phyloP scores from a whole-genome alignment of 345 rosid genomes.

The Aquilaria malaccensis region DNA sequence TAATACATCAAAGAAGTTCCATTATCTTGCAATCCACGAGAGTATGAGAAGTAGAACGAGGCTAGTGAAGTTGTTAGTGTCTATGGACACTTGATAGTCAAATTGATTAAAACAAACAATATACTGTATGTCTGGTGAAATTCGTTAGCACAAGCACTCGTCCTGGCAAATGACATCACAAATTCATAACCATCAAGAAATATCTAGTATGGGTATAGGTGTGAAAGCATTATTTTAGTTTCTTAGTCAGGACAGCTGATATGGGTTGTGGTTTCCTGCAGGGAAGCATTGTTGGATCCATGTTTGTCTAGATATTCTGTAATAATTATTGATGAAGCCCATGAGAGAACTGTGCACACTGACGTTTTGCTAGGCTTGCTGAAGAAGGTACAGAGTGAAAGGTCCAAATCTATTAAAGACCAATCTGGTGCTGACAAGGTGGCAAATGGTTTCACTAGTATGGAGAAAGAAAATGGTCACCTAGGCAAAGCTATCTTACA shows the following conservation, averaged over 20 bases:
- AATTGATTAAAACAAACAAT: too few species aligned
- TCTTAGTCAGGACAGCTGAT: conserved; percentile 15
- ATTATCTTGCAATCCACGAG: too few species aligned
- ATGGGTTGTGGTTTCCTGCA: conserved; percentile 17
- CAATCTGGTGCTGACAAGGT: conserved; percentile 18
- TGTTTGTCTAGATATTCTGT: conserved; percentile 75
- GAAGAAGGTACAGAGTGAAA: conserved; percentile 55
- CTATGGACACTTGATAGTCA: too few species aligned
- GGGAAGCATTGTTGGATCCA: conserved; percentile 90
- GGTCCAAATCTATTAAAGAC: conserved; percentile 36
- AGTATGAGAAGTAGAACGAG: too few species aligned
- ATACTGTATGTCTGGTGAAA: too few species aligned
- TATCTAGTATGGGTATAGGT: background rate
- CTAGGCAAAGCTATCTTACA: conserved; percentile 25
- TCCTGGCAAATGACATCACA: too few species aligned
- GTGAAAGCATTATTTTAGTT: conserved; percentile 1
- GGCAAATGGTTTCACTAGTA: conserved; percentile 16
- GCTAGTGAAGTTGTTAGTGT: too few species aligned
- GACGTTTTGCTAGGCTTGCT: conserved; percentile 88
- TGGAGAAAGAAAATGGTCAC: conserved; percentile 27
- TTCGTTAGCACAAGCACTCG: too few species aligned
- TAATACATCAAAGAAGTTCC: too few species aligned
- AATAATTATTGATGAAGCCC: conserved; percentile 89
- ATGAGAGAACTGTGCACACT: conserved; percentile 90
- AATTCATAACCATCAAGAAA: too few species aligned